Conservation (phyloP, 768 basidiomycete species). For the Porphyrellus cyaneotinctus region DNA sequence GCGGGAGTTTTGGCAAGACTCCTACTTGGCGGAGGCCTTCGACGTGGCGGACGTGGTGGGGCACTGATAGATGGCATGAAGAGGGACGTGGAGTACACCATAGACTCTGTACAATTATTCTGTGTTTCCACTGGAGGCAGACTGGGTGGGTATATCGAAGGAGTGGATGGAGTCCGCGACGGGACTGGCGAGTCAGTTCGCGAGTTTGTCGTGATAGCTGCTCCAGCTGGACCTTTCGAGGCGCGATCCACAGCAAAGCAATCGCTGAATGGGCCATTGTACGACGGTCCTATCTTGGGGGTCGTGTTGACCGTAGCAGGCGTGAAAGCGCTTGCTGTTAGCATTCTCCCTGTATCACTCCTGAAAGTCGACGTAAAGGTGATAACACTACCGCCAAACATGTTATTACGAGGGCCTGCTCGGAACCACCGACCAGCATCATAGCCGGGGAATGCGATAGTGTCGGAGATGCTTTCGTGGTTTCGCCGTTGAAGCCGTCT, state of each 20-base stretch:
- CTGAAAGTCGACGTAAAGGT: conserved; percentile 1
- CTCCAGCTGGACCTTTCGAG: conserved; percentile 8
- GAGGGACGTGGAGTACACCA: background rate
- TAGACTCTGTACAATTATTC: conserved; percentile 16
- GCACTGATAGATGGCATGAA: conserved; percentile 1
- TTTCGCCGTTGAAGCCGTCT: conserved; percentile 36
- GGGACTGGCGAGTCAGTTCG: conserved; percentile 2
- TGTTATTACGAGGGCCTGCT: conserved; percentile 35
- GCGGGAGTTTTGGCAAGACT: background rate
- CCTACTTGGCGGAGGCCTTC: conserved; percentile 12
- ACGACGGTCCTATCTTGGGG: background rate
- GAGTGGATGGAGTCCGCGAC: conserved; percentile 42
- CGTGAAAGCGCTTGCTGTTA: background rate
- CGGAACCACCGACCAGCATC: conserved; percentile 8
- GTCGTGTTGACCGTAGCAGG: background rate
- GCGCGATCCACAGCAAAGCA: conserved; percentile 10
- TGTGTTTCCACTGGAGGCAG: conserved; percentile 33
- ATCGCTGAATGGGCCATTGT: background rate
- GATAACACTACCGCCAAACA: conserved; percentile 16
- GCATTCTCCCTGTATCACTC: background rate
- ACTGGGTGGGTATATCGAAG: conserved; percentile 48
- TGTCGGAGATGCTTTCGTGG: conserved; percentile 35
- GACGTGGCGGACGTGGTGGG: conserved; percentile 14
- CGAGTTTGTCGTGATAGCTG: conserved; percentile 23
- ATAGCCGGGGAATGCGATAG: conserved; percentile 33